These are phyloP conservation scores for Spatholobus suberectus DNA, from an alignment of 306 rosid genomes.

Conservation along the genomic window DNA sequence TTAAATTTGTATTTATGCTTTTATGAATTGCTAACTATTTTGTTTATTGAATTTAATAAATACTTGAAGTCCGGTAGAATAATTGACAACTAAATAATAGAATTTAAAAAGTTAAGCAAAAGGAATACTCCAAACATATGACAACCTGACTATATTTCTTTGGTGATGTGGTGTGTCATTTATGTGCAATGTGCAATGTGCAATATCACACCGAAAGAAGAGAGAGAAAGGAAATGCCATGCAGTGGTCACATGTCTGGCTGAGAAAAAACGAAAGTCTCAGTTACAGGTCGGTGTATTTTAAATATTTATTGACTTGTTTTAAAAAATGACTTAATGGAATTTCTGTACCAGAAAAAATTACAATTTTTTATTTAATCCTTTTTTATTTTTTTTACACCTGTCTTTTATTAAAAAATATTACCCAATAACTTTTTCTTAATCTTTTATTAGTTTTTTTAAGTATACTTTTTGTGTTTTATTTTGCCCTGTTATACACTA, in stretches of 20 bases:
- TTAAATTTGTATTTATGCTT: too few relatives aligned
- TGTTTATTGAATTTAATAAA: too few relatives aligned
- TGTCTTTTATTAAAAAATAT: neutral
- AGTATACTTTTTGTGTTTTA: neutral
- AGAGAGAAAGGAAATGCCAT: neutral
- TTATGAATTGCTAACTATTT: too few relatives aligned
- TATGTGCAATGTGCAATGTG: neutral
- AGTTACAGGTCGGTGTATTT: slow-evolving; percentile 9
- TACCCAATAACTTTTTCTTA: neutral
- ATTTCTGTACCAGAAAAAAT: neutral
- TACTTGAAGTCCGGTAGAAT: too few relatives aligned
- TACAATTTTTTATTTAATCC: neutral
- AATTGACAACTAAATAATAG: too few relatives aligned
- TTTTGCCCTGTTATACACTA: neutral
- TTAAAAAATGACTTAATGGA: neutral
- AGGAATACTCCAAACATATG: neutral
- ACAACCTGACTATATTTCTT: neutral
- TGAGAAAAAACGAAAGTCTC: slow-evolving; percentile 18
- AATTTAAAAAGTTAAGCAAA: neutral
- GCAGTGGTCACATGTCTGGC: slow-evolving; percentile 13
- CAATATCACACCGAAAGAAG: neutral
- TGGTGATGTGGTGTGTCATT: neutral
- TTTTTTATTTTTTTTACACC: neutral
- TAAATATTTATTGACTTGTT: neutral
- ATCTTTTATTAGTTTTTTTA: neutral